phyloP scores from a whole-genome alignment of 331 rosid species.

The Quercus lobata region DNA sequence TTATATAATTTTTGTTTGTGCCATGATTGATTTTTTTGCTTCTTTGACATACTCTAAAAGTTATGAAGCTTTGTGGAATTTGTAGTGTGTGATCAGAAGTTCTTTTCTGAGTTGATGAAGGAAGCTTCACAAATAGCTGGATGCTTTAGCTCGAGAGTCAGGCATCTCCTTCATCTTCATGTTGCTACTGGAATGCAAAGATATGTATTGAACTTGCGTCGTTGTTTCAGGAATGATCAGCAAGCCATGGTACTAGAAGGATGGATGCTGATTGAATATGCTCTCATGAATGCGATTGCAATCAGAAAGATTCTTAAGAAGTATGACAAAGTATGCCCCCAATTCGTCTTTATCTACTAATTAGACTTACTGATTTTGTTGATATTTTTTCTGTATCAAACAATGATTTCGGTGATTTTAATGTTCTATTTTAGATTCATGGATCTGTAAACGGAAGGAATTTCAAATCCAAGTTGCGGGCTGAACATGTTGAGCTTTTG shows the following conservation, averaged over 20 bases:
- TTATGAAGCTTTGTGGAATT: constrained; percentile 9
- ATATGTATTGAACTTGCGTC: constrained; percentile 47
- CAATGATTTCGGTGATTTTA: background rate
- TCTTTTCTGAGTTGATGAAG: constrained; percentile 80
- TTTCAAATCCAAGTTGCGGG: constrained; percentile 71
- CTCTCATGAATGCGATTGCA: constrained; percentile 77
- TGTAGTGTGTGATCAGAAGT: constrained; percentile 71
- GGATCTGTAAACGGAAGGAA: constrained; percentile 69
- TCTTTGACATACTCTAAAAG: background rate
- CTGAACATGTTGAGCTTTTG: constrained; percentile 76
- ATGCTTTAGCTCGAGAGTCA: constrained; percentile 70
- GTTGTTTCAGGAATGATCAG: constrained; percentile 61
- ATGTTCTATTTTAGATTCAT: constrained; percentile 51
- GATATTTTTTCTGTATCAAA: background rate
- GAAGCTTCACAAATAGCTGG: constrained; percentile 72
- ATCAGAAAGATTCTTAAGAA: constrained; percentile 87
- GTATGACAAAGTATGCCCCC: constrained; percentile 75
- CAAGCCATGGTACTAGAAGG: constrained; percentile 63
- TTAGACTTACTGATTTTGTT: background rate
- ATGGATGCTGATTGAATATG: constrained; percentile 68
- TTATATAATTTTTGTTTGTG: too few species aligned
- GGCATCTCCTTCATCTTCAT: constrained; percentile 82
- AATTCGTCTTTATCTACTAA: background rate
- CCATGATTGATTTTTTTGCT: background rate
- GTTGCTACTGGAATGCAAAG: constrained; percentile 67